Base-by-base conservation (phyloP, 2,329 filamentous ascomycete species). In the Penicillium sp. region DNA sequence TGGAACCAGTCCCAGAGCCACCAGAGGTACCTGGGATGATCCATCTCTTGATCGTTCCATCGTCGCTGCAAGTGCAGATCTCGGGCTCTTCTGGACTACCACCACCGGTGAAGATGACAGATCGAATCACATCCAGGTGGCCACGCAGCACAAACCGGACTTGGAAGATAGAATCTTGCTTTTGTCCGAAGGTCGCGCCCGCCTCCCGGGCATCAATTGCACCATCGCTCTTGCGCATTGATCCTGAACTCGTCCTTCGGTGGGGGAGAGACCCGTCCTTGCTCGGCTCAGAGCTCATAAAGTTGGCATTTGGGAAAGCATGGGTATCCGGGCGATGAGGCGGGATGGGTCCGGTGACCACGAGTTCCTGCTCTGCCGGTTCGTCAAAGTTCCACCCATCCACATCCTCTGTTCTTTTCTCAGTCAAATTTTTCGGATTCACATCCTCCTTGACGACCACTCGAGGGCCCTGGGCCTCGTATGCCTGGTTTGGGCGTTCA, bases 351-450 rank as follows among this genome's bases (percentile, higher is more conserved):
- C 71, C 71, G 57, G 63, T 24, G 64, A 69, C 19, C 19, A 32
- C 54, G 1, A 62, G 56, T 43, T 68, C 68, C 40, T 78, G 71
- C 35, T 87, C 84, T 0, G 79, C 71, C 45, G 72, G 61, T n/a
- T 96, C 89, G 47, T 91, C 88, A 59, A 98, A 98, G 62, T 94
- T 90, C 93, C 93, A 98, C 8, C 80, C 87, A 62, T 95, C 90
- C 0, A 77, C 64, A 51, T 86, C 82, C 4, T 76, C 71, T 32
- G 61, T 59, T 44, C 62, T 83, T 78, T 67, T 62, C 28, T 64
- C 61, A 5, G 41, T 43, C 15, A 46, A 81, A 75, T 22, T 70
- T 62, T 72, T 39, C 72, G 72, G 19, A 51, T 64, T 56, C 37
- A 64, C 57, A n/a, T 75, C 72, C 43, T 77, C 75, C 53, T 67